Conservation (phyloP, 805 yeast genomes). For the Nakazawaea ernobii region DNA sequence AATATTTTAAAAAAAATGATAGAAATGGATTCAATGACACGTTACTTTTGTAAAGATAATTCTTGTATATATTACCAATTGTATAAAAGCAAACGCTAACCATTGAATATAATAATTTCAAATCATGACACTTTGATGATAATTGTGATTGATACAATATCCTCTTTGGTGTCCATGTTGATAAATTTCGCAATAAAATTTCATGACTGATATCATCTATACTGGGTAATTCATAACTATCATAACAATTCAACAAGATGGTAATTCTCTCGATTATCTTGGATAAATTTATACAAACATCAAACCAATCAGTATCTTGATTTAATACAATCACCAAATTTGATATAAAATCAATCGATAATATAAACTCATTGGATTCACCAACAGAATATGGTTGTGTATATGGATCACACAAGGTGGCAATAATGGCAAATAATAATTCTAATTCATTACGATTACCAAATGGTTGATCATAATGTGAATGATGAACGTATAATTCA, state of each 20-base stretch:
- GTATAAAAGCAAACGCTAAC: conserved; percentile 35
- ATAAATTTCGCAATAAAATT: conserved; percentile 26
- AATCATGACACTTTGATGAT: conserved; percentile 28
- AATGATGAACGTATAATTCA: not conserved
- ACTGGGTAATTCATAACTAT: conserved; percentile 34
- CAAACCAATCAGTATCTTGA: conserved; percentile 19
- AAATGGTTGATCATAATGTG: not conserved
- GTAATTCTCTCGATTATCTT: conserved; percentile 28
- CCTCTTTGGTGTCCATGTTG: conserved; percentile 32
- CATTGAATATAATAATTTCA: conserved; percentile 41
- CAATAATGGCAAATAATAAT: conserved; percentile 20
- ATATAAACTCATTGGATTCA: conserved; percentile 33
- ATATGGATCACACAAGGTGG: conserved; percentile 50
- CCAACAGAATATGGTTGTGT: conserved; percentile 67
- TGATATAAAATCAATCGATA: conserved; percentile 52
- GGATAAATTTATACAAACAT: conserved; percentile 20
- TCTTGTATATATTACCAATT: conserved; percentile 36
- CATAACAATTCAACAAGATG: conserved; percentile 33
- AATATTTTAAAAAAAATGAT: conserved; percentile 47
- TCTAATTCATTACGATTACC: not conserved
- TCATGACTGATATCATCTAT: conserved; percentile 34
- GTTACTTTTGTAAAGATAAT: conserved; percentile 24
- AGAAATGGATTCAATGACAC: conserved; percentile 57
- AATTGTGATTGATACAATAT: conserved; percentile 18
- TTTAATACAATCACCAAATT: conserved; percentile 43